phyloP scores from a whole-genome alignment of 2,329 filamentous ascomycete genomes.

The Colletotrichum sp. region DNA sequence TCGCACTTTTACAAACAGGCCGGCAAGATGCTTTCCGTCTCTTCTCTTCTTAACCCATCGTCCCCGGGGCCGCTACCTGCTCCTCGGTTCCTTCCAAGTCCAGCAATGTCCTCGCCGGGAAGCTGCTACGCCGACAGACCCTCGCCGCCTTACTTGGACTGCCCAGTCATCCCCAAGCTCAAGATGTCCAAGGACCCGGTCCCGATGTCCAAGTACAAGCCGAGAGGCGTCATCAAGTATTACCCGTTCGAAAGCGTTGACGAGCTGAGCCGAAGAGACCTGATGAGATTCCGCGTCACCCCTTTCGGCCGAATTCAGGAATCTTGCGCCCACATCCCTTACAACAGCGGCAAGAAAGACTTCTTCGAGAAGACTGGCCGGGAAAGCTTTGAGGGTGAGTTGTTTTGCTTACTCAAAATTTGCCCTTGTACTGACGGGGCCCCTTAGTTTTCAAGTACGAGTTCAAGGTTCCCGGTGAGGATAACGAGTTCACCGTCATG shows the following conservation, averaged over 20 bases:
- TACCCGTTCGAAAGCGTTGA: slow-evolving; percentile 74
- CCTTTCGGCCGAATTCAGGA: slow-evolving; percentile 68
- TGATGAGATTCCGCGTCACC: slow-evolving; percentile 68
- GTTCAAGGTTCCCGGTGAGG: slow-evolving; percentile 73
- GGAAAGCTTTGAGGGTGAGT: slow-evolving; percentile 84
- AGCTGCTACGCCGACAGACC: slow-evolving; percentile 37
- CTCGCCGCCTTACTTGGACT: slow-evolving; percentile 26
- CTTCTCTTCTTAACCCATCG: slow-evolving; percentile 70
- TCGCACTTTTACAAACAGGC: slow-evolving; percentile 16
- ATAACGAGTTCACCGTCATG: slow-evolving; percentile 77
- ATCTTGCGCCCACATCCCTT: slow-evolving; percentile 81
- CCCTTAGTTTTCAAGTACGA: slow-evolving; percentile 80
- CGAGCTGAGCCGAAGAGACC: slow-evolving; percentile 58
- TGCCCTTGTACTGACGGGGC: not conserved
- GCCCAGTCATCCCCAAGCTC: slow-evolving; percentile 44
- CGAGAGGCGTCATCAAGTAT: slow-evolving; percentile 74
- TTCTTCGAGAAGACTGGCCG: slow-evolving; percentile 87
- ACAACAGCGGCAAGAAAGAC: slow-evolving; percentile 92
- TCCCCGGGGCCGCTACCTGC: slow-evolving; percentile 46
- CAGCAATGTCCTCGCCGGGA: slow-evolving; percentile 39
- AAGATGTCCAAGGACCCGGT: slow-evolving; percentile 71
- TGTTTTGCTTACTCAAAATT: not conserved
- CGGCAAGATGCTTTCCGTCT: slow-evolving; percentile 66
- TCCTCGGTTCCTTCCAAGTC: slow-evolving; percentile 47
- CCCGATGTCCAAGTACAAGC: slow-evolving; percentile 64